Base-by-base conservation (phyloP, 2,329 filamentous ascomycete genomes). In the Sordariomycetes sp. region DNA sequence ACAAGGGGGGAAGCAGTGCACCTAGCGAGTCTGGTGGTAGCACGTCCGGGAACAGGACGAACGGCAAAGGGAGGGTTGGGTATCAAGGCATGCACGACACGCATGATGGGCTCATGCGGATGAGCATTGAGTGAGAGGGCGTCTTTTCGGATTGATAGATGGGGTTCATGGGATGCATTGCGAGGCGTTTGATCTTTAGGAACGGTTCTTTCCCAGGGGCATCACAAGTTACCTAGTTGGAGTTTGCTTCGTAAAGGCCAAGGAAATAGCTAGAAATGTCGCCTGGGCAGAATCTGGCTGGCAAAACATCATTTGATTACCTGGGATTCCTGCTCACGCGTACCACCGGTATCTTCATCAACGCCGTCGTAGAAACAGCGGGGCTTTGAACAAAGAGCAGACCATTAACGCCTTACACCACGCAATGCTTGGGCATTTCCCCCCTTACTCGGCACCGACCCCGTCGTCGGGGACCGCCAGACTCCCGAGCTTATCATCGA, bases 51-150 rank as follows among this genome's bases (percentile, higher is more conserved):
- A 21, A 21, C n/a, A 19, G 27, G 33, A 63, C 69, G 46, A 72
- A 70, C 28, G 63, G 69, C 46, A 72, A 70, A 53, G 80, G 66
- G 42, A 59, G 85, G 21, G 68, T 94, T 11, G 86, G 86, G 8
- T 71, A 93, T 45, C 88, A 95, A 58, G 86, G 88, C 2, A 95
- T 96, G 88, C 82, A 76, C 14, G 90, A 95, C 58, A 90, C 90
- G n/a, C 86, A 86, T 53, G 90, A 95, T 55, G 85, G 87, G 2
- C 69, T 95, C 43, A 94, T 94, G 82, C 87, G 90, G 48, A 92
- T 96, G 84, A 94, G 85, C 57, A 94, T 95, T 49, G 88, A 95
- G 56, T 94, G 63, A 39, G 8, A 9, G 8, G 8, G 8, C 8
- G 19, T 17, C 15, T 31, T 31, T 31, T 9, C n/a, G 29, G 15